Evolutionary conservation across 2,329 filamentous ascomycete species (phyloP).

Genomic region (Calonectria leucothoes): DNA sequence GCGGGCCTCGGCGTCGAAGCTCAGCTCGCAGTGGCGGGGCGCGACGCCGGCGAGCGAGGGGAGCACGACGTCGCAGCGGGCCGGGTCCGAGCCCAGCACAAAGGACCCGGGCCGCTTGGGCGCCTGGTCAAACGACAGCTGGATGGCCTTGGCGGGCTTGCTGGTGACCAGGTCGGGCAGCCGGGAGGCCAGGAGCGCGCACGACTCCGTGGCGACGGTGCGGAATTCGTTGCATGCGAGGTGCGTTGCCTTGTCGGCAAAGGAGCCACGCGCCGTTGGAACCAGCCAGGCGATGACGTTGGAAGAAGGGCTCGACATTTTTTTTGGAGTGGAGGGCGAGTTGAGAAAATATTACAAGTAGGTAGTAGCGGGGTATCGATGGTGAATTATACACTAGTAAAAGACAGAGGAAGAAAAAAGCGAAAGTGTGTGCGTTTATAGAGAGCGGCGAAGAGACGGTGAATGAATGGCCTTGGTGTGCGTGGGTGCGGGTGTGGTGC

Average conservation of each 20-base stretch:
- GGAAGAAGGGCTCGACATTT: constrained; percentile 33
- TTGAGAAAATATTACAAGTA: constrained; percentile 17
- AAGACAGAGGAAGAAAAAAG: neutral
- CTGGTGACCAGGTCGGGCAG: constrained; percentile 42
- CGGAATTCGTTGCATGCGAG: constrained; percentile 47
- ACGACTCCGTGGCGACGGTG: constrained; percentile 39
- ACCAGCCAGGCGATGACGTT: constrained; percentile 55
- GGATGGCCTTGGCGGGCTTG: constrained; percentile 46
- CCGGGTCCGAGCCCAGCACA: constrained; percentile 52
- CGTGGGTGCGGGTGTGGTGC: neutral
- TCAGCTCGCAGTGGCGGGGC: constrained; percentile 51
- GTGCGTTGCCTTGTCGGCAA: constrained; percentile 47
- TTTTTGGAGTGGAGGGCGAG: constrained; percentile 15
- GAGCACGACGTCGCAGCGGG: constrained; percentile 51
- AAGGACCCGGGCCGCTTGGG: constrained; percentile 51
- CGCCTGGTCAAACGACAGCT: constrained; percentile 49
- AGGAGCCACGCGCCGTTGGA: constrained; percentile 48
- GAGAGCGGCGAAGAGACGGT: constrained; percentile 27
- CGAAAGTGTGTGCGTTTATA: constrained; percentile 10
- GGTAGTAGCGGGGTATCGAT: constrained; percentile 17
- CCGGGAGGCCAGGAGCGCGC: constrained; percentile 41
- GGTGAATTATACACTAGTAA: constrained; percentile 9
- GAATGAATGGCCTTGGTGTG: constrained; percentile 19
- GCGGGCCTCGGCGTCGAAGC: constrained; percentile 52
- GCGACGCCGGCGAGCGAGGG: constrained; percentile 49